Evolutionary conservation across 805 yeast genomes (phyloP).

Genomic region (Candida wancherniae): DNA sequence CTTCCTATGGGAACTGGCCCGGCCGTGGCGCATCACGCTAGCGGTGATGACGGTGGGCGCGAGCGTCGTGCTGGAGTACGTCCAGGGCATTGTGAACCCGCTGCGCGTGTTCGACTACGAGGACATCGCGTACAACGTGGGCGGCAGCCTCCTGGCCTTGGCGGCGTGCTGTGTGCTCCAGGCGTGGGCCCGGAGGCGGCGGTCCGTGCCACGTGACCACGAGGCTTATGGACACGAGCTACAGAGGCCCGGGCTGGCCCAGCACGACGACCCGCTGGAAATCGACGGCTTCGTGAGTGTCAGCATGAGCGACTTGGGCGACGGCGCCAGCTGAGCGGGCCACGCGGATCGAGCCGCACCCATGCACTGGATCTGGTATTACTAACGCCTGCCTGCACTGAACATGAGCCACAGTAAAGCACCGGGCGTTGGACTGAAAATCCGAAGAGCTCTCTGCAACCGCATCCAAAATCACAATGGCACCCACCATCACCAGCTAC

Average conservation of each 20-base stretch:
- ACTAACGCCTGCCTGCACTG: no score
- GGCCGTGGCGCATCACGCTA: slow-evolving; percentile 24
- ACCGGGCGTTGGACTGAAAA: no score
- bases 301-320: slow-evolving; percentile 16
- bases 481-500: slow-evolving; percentile 22
- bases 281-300: slow-evolving; percentile 20
- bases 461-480: no score
- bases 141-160: slow-evolving; percentile 29
- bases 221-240: no score
- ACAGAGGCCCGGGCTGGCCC: no score
- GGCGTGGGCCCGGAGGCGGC: no score
- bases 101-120: slow-evolving; percentile 42
- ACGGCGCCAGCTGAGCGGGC: no score
- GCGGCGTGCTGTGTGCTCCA: slow-evolving; percentile 9
- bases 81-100: slow-evolving; percentile 45
- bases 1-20: slow-evolving; percentile 35
- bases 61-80: slow-evolving; percentile 46
- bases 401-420: no score
- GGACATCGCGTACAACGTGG: slow-evolving; percentile 40
- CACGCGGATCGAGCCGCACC: no score
- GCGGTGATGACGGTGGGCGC: slow-evolving; percentile 44
- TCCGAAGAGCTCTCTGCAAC: no score
- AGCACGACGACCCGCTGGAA: slow-evolving; percentile 6
- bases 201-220: no score
- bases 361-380: no score